Evolutionary conservation across 225 moss, liverwort and hornwort genomes (phyloP), one percentile per base, ranked within the genome.

Genomic region (Straminergon stramineum): DNA sequence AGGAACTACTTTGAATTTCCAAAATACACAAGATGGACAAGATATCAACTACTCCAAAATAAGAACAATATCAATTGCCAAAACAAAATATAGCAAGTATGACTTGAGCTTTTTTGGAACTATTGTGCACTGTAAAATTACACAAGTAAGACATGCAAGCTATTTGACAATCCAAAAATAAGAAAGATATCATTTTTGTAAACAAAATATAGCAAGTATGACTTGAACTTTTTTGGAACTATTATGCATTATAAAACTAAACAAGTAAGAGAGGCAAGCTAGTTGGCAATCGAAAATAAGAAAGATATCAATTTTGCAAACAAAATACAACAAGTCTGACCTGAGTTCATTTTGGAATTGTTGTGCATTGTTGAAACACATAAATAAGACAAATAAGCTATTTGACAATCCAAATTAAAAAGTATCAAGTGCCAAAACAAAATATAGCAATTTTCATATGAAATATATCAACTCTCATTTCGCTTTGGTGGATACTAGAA

Each of bases 211-310:
- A 39, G 1, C 6, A 68, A 13, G 13, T 23, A 24, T 70, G 14
- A 24, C 14, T 1, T 13, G 0, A 39, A 14, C 14, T 39, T 7
- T 4, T 39, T 39, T 2, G 2, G 13, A 39, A 39, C 2, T 69
- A 2, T 22, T 13, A 1, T 70, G 13, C 11, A 22, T 3, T 23
- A 0, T 4, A 0, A 3, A 69, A 69, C n/a, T 13, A 39, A 4
- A 22, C 21, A 70, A 13, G 39, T 14, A 39, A 70, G 15, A 71
- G 1, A 1, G 1, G 9, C 15, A 73, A 73, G 15, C 26, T 73
- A 41, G 41, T 70, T 41, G 71, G 2, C 6, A 15, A 24, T 41
- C 24, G n/a, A 69, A 69, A 12, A 3, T 6, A n/a, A 23, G 8
- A 13, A 70, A 24, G 14, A 26, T 8, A 66, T 26, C 3, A 15